Base-by-base conservation (phyloP, 495 filamentous ascomycete genomes). In the Penicillium steckii region DNA sequence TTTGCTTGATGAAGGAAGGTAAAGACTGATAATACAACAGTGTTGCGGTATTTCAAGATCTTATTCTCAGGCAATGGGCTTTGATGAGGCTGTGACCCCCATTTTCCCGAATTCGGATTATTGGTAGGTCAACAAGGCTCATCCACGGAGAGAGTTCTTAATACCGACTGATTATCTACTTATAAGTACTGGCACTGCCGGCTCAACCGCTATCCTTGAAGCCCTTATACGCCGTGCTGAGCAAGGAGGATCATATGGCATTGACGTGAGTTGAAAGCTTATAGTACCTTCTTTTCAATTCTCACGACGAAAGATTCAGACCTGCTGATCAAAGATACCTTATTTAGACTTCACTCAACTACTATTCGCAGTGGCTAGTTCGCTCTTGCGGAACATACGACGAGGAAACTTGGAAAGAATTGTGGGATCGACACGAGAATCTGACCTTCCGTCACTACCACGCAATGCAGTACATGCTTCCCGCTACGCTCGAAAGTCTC, bases 201-300 rank as follows among this genome's bases (percentile, higher is more conserved):
- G 65, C 17, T 19, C 45, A 24, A 64, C 59, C 25, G 71, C 61
- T 8, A 57, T 69, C 7, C 35, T 77, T 7, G 49, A 65, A 17
- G 73, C 66, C 3, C 30, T 73, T 19, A 61, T 69, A 26, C 45
- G 56, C 23, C 64, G 73, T 26, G 73, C 53, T 8, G 55, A 62
- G 40, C 26, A 62, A 9, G 73, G 71, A 8, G 73, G 71, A 3
- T 62, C 53, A 8, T 72, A 65, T 40, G 33, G 25, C 21, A 43
- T 66, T 21, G 56, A 64, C 27, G 52, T 67, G 35, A 52, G 48
- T 35, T n/a, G 10, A 33, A 2, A 17, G n/a, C 24, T 21, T n/a
- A 18, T 5, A 10, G 4, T 19, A n/a, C 8, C 17, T 18, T 27
- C 1, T 23, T 3, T 22, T 21, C 5, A 23, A 8, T 22, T 21